These are phyloP conservation scores for Pilaira anomala DNA, from an alignment of 192 early-diverging fungal species.

Conservation along the genomic window DNA sequence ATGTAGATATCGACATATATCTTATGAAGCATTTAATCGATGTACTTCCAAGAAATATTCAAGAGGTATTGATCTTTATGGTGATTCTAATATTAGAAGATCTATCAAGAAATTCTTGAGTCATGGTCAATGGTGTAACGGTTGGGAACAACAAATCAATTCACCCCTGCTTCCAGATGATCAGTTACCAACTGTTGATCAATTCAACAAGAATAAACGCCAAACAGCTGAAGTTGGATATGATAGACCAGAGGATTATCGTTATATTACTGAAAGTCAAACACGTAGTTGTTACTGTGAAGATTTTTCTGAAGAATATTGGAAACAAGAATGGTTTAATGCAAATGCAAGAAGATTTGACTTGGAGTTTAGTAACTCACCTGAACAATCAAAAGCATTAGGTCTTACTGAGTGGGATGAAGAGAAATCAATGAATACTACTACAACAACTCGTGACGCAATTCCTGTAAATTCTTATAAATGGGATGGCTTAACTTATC, in stretches of 20 bases:
- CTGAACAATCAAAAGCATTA: conserved; percentile 1
- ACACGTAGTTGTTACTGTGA: conserved; percentile 40
- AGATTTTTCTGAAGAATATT: conserved; percentile 38
- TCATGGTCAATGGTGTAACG: conserved; percentile 42
- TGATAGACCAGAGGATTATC: conserved; percentile 1
- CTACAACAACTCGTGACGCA: background rate
- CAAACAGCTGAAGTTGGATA: no score
- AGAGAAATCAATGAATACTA: background rate
- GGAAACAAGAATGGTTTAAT: conserved; percentile 34
- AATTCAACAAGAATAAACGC: background rate
- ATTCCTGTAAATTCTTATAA: conserved; percentile 36
- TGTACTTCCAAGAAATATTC: conserved; percentile 37
- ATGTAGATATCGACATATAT: conserved; percentile 38
- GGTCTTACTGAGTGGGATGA: conserved; percentile 10
- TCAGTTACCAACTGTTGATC: background rate
- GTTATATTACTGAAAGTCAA: background rate
- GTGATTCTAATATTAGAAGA: conserved; percentile 49
- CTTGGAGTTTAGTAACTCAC: conserved; percentile 28
- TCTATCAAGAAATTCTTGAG: conserved; percentile 48
- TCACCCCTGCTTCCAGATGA: background rate
- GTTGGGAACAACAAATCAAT: background rate
- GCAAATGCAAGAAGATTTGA: background rate
- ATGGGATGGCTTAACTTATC: conserved; percentile 46
- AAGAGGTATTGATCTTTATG: conserved; percentile 40
- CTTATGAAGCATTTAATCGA: conserved; percentile 36